Evolutionary conservation across 768 basidiomycete genomes (phyloP), one percentile per base, ranked within the genome.

Genomic region (Psilocybe subaeruginosa): DNA sequence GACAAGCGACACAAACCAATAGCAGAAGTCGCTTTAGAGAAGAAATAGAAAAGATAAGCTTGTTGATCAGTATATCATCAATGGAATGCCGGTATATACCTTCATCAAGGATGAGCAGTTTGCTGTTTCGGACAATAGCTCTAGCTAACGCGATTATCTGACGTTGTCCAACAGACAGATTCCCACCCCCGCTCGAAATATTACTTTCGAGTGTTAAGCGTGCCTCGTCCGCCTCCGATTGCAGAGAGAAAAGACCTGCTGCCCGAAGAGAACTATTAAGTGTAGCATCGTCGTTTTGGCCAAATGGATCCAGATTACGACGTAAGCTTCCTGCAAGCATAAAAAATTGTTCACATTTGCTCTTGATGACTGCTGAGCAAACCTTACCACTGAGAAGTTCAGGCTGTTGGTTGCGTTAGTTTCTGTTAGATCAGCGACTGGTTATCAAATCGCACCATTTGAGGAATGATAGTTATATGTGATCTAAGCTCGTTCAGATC

Each of bases 161-260:
- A 3, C 90, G 72, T 68, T 92, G 89, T 11, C 91, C 91, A 41
- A 89, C 85, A 2, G 87, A 89, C 64, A 92, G 84, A 69, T 92
- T 92, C 14, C 80, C 72, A 5, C 90, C 90, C 4, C 88, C 88
- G 3, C 74, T 76, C 17, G 77, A 65, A 47, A 85, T 74, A 12
- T 67, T 30, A 31, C 19, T 30, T 11, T 50, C 49, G 14, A 50
- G 49, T 30, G 49, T 50, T 0, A 35, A 35, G 33, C 33, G 33
- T 35, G 33, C 33, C 6, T 35, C 33, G 11, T 35, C 33, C 11
- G 33, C 33, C 33, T 50, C 6, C 8, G 46, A 47, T 45, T 47
- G 33, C 12, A 49, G 7, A 29, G 81, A 70, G 58, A 76, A 76
- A 2, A 80, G 61, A 7, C 78, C 78, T 8, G 77, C 73, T 23